Evolutionary conservation across 495 filamentous ascomycete genomes (phyloP).

Genomic region (Paragyromitra xinjiangensis): DNA sequence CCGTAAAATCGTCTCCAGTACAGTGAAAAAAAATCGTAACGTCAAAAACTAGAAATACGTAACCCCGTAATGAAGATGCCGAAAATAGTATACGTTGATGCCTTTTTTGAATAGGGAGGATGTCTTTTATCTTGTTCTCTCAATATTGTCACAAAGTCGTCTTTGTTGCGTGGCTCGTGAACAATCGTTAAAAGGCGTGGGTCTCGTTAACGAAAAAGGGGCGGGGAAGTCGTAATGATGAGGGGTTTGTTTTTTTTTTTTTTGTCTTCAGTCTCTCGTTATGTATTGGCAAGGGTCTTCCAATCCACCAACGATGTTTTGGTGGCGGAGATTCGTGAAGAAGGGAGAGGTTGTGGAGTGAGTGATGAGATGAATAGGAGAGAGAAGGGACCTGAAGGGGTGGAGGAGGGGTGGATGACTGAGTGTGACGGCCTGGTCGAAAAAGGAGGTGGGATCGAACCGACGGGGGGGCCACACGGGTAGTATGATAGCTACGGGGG

Average conservation of each 20-base stretch:
- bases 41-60: constrained; percentile 46
- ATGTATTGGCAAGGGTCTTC: constrained; percentile 44
- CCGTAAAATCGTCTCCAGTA: constrained; percentile 45
- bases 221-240: constrained; percentile 54
- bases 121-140: constrained; percentile 32
- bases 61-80: constrained; percentile 43
- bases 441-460: constrained; percentile 52
- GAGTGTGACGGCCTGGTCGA: constrained; percentile 52
- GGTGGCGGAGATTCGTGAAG: constrained; percentile 46
- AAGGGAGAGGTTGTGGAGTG: constrained; percentile 46
- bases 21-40: constrained; percentile 35
- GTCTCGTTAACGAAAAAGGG: constrained; percentile 55
- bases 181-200: constrained; percentile 56
- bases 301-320: constrained; percentile 48
- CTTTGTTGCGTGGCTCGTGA: constrained; percentile 53
- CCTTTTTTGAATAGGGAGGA: constrained; percentile 47
- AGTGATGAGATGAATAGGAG: constrained; percentile 55
- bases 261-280: constrained; percentile 40
- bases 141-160: constrained; percentile 55
- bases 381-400: constrained; percentile 36
- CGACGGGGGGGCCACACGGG: constrained; percentile 41
- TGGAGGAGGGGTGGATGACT: constrained; percentile 53
- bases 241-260: constrained; percentile 46
- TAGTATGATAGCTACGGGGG: constrained; percentile 50
- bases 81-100: constrained; percentile 43